Base-by-base conservation (phyloP, 2,329 filamentous ascomycete genomes). In the Colletotrichum camelliae region DNA sequence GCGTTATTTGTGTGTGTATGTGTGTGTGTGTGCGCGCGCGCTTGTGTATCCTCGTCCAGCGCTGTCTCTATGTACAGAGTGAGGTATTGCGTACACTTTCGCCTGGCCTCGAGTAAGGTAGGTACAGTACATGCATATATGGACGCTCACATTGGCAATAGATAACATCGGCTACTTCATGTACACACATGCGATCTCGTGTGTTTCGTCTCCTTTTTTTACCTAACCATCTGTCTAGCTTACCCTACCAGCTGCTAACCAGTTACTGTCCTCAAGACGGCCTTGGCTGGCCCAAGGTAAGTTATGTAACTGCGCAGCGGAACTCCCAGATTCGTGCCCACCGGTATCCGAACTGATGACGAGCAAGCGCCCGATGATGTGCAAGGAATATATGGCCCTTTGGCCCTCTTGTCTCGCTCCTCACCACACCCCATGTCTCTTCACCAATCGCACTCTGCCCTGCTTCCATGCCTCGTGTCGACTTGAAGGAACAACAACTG, bases 391-490 rank as follows among this genome's bases (percentile, higher is more conserved):
- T 27, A 33, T 68, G 39, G 43, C 31, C 58, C 37, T 72, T 57
- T 68, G 39, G 43, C 31, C 58, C 37, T 72, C 62, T 37, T 43
- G 69, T 73, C 70, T 64, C 73, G 72, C 39, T 48, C 57, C 68
- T 68, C 57, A 75, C 62, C 55, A 67, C 62, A 72, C 73, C 62
- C 67, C 62, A 13, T 33, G 21, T 31, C 9, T 24, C 18, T 64
- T 64, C 62, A 52, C 64, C 73, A 67, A 67, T 72, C 31, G 62
- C 43, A 69, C 62, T 58, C 37, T 37, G 43, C 18, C 37, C 35
- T 60, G 43, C 21, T 52, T 52, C 64, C 62, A 58, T 52, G 43
- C 72, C 69, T 75, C 69, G 62, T 72, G 73, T 66, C 57, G 62
- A 52, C 39, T 43, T 58, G 62, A 29, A 24, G 31, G 24, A 43